Evolutionary conservation across 805 yeast genomes (phyloP).

Genomic region (Lachancea sp.): DNA sequence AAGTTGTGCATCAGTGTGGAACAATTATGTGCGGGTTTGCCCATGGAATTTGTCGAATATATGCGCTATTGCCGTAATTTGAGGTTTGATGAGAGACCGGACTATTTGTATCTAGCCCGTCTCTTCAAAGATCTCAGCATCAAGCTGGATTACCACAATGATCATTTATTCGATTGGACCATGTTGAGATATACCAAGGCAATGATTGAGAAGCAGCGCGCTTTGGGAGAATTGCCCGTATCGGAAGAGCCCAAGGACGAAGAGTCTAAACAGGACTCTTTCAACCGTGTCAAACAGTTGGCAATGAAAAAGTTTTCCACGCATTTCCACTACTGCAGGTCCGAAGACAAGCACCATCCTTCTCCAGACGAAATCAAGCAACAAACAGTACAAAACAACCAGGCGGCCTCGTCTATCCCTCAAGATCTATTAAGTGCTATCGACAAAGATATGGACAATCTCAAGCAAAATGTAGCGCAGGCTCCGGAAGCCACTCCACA

Average conservation of each 20-base stretch:
- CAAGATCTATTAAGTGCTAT: conserved; percentile 28
- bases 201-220: conserved; percentile 31
- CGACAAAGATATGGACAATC: conserved; percentile 29
- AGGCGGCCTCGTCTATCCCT: conserved; percentile 25
- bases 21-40: conserved; percentile 83
- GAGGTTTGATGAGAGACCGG: conserved; percentile 95
- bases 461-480: conserved; percentile 24
- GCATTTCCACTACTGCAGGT: conserved; percentile 33
- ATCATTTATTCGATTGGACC: conserved; percentile 96
- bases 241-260: conserved; percentile 11
- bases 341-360: conserved; percentile 30
- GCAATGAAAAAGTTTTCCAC: conserved; percentile 34
- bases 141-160: conserved; percentile 84
- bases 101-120: conserved; percentile 80
- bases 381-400: conserved; percentile 25
- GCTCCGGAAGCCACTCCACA: conserved; percentile 7
- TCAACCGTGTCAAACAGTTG: conserved; percentile 29
- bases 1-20: conserved; percentile 87
- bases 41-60: conserved; percentile 82
- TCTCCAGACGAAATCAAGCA: conserved; percentile 32
- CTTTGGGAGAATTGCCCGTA: conserved; percentile 12
- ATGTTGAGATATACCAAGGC: conserved; percentile 39
- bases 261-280: conserved; percentile 28
- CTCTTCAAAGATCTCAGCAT: conserved; percentile 83
- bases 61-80: conserved; percentile 83